Conservation (phyloP, 805 yeast genomes). For the Starmerella geochares region DNA sequence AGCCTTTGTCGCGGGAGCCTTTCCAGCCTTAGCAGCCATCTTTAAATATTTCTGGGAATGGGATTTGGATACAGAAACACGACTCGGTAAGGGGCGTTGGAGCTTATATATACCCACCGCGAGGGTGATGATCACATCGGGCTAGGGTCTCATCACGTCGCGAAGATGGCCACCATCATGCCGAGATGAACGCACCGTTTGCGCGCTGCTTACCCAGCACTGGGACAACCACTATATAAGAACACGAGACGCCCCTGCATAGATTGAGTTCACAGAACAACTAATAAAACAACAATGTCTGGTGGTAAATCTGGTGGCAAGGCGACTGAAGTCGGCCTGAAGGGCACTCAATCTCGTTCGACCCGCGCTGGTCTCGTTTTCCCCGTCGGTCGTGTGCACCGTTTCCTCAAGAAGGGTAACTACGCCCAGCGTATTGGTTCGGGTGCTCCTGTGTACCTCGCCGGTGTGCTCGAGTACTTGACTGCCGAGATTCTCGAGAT, state of each 20-base stretch:
- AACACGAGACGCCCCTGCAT: conserved; percentile 6
- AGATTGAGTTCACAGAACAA: conserved; percentile 2
- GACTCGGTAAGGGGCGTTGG: conserved; percentile 2
- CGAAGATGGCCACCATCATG: conserved; percentile 11
- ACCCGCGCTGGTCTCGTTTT: conserved; percentile 55
- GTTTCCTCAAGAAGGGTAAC: conserved; percentile 83
- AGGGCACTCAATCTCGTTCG: conserved; percentile 96
- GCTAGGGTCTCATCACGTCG: conserved; percentile 16
- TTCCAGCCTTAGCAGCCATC: conserved; percentile 45
- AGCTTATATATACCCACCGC: conserved; percentile 11
- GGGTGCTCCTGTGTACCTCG: conserved; percentile 83
- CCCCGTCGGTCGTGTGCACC: conserved; percentile 98
- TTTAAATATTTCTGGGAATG: conserved; percentile 11
- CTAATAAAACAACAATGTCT: conserved; percentile 45
- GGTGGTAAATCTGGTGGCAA: conserved; percentile 79
- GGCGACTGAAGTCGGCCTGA: conserved; percentile 80
- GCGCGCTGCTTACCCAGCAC: conserved; percentile 15
- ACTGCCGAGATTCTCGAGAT: conserved; percentile 95
- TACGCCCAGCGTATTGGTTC: conserved; percentile 67
- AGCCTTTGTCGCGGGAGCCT: conserved; percentile 48
- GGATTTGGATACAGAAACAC: neutral
- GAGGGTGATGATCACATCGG: conserved; percentile 5
- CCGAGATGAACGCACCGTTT: conserved; percentile 18
- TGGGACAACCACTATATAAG: conserved; percentile 17
- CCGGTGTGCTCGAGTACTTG: conserved; percentile 90